Evolutionary conservation across 345 rosid genomes (phyloP).

Genomic region (Eucalyptus cloeziana): DNA sequence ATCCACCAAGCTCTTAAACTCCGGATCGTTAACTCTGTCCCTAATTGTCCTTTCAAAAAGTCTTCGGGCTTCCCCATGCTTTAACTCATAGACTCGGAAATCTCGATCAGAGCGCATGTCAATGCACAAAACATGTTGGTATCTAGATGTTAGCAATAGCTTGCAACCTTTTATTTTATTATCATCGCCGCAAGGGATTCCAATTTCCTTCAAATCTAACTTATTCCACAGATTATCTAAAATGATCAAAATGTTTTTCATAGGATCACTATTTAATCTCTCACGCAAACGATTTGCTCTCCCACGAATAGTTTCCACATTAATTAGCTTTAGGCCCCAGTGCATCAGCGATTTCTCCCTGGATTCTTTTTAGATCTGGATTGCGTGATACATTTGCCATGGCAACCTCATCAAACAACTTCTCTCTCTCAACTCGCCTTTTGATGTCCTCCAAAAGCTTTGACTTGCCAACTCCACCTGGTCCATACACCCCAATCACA

Average conservation of each 20-base stretch:
- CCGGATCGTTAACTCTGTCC: accelerated
- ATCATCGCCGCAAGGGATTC: background rate
- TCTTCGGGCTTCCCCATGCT: background rate
- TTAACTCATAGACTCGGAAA: background rate
- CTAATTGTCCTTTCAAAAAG: background rate
- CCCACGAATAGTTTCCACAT: background rate
- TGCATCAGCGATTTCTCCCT: background rate
- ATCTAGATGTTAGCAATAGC: constrained; percentile 9
- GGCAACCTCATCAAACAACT: background rate
- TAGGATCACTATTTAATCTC: background rate
- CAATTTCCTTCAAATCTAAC: constrained; percentile 1
- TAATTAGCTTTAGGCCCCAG: background rate
- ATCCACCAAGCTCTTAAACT: accelerated
- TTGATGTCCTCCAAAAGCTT: background rate
- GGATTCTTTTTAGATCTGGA: background rate
- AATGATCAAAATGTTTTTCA: constrained; percentile 5
- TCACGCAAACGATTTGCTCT: background rate
- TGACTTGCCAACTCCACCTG: background rate
- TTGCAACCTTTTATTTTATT: background rate
- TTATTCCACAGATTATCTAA: constrained; percentile 14
- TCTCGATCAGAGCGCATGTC: background rate
- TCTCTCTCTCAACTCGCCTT: background rate
- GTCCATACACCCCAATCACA: background rate
- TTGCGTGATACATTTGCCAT: background rate
- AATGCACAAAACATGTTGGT: background rate